Base-by-base conservation (phyloP, 176 grass and related monocot genomes). In the Zoysia pacifica region DNA sequence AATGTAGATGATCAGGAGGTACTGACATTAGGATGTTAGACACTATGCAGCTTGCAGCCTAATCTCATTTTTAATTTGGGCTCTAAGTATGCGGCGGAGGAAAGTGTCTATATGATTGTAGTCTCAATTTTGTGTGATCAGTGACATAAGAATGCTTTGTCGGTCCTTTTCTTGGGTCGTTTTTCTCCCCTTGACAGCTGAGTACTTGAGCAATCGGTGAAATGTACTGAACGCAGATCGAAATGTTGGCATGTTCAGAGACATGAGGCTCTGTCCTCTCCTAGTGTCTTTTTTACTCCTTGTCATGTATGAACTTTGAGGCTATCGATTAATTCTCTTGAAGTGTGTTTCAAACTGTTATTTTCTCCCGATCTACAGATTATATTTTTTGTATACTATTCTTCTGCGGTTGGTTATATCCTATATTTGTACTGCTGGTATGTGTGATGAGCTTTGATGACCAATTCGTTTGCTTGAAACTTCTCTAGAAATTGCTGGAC, bases 31-130 rank as follows among this genome's bases (percentile, higher is more conserved):
- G 82, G 78, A 73, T 55, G 80, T 69, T 84, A 73, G 85, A 81
- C 11, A 28, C 6, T 5, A 67, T 70, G 84, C 75, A 72, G 76
- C 70, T 81, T 83, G 58, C 14, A 81, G 87, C 87, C 82, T 80
- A 37, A 82, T 79, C 3, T 66, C 87, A 84, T 91, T 87, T 86
- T 86, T 53, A 69, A 74, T 79, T 83, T 84, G 76, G 89, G 89
- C 85, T 84, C 50, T 72, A 39, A 39, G 84, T 84, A 65, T 70
- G 84, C 85, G 62, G 28, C 43, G 40, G 59, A 59, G 36, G 67
- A 72, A 87, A 50, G 66, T 91, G 84, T 28, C 28, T 84, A 84
- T 42, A 81, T 83, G 70, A 80, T 28, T 73, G 64, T 87, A 67
- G 79, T 18, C 28, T 79, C 47, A n/a, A 69, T 86, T 83, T 79